phyloP scores from a whole-genome alignment of 768 basidiomycete genomes.

The Termitomyces sp. region DNA sequence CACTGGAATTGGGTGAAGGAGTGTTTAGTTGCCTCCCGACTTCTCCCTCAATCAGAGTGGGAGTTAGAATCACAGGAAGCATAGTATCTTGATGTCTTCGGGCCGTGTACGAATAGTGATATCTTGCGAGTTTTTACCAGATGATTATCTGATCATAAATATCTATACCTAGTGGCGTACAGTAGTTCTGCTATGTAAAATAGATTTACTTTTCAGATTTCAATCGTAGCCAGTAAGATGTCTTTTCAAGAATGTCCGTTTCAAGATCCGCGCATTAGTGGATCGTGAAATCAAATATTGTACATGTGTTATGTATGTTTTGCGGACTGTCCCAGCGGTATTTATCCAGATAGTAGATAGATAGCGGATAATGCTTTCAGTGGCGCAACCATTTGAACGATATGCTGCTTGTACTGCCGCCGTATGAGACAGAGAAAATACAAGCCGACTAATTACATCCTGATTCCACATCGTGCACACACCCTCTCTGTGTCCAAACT shows the following conservation, averaged over 20 bases:
- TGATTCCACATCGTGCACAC: conserved; percentile 26
- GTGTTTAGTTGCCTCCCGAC: conserved; percentile 60
- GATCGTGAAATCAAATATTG: not conserved
- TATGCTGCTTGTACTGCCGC: not conserved
- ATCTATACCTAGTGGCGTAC: not conserved
- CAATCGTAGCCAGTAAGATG: not conserved
- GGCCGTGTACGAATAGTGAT: not conserved
- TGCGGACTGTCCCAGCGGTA: too few species aligned
- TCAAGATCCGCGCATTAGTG: not conserved
- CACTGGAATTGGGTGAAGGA: conserved; percentile 74
- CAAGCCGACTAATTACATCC: conserved; percentile 12
- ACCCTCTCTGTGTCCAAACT: conserved; percentile 24
- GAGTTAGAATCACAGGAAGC: conserved; percentile 15
- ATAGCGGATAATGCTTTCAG: not conserved
- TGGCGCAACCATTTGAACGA: not conserved
- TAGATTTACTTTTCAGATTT: not conserved
- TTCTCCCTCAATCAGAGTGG: conserved; percentile 31
- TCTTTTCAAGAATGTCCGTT: too few species aligned
- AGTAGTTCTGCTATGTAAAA: not conserved
- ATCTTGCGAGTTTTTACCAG: not conserved
- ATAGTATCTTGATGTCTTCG: not conserved
- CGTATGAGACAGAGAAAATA: not conserved
- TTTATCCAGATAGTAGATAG: too few species aligned
- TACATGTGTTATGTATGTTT: not conserved
- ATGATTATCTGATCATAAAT: not conserved